Conservation (phyloP, 2,329 filamentous ascomycete species). For the Alternaria arbusti region DNA sequence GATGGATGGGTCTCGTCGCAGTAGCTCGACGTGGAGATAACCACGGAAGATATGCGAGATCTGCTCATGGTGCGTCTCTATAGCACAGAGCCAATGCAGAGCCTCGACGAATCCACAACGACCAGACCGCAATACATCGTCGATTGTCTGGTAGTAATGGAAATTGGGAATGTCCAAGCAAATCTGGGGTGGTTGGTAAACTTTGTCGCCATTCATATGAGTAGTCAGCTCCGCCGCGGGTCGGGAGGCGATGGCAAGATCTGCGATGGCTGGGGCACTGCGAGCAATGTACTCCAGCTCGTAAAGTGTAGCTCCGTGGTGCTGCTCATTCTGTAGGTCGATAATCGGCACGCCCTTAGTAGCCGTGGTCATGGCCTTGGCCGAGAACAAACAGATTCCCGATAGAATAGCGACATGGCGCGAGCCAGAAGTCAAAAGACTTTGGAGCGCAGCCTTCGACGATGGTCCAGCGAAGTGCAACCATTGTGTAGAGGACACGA, state of each 20-base stretch:
- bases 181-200: not conserved
- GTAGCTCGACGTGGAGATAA: not conserved
- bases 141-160: not conserved
- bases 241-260: not conserved
- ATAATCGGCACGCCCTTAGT: not conserved
- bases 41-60: not conserved
- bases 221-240: not conserved
- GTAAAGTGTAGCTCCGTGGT: not conserved
- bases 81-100: not conserved
- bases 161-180: not conserved
- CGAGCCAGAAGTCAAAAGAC: not conserved
- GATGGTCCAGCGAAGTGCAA: not conserved
- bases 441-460: not conserved
- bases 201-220: fast-evolving
- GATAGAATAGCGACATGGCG: not conserved
- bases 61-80: not conserved
- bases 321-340: not conserved
- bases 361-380: not conserved
- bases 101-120: not conserved
- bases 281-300: not conserved
- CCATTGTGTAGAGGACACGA: not conserved
- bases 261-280: not conserved
- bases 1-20: not conserved
- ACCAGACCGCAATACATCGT: not conserved
- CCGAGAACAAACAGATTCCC: not conserved